These are phyloP conservation scores for Conringia planisiliqua DNA, from an alignment of 345 rosid species.

Conservation along the genomic window DNA sequence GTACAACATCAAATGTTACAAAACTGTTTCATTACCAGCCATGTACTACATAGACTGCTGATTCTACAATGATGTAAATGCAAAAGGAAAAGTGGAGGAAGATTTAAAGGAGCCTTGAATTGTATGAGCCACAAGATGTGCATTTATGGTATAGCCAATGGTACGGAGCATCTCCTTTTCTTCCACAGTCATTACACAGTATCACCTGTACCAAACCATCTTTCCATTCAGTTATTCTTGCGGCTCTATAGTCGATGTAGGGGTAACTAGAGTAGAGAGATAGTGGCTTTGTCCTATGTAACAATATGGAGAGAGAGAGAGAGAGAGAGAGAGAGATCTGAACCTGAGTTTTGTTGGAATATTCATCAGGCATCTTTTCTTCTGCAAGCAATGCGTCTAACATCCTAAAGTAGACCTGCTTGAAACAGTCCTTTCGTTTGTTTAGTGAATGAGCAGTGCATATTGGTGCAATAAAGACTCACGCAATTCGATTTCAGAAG, in stretches of 20 bases:
- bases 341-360: slow-evolving; percentile 68
- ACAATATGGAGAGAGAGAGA: neutral
- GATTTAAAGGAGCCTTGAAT: slow-evolving; percentile 51
- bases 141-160: slow-evolving; percentile 80
- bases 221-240: neutral
- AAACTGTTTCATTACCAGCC: slow-evolving; percentile 10
- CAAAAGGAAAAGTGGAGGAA: slow-evolving; percentile 1
- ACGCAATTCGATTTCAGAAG: neutral
- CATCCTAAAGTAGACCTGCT: slow-evolving; percentile 77
- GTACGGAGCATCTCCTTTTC: slow-evolving; percentile 57
- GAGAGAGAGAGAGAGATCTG: neutral
- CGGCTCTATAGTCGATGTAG: neutral
- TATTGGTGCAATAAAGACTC: slow-evolving; percentile 5
- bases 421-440: neutral
- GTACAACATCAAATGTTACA: slow-evolving; percentile 22
- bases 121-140: slow-evolving; percentile 58
- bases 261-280: neutral
- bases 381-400: slow-evolving; percentile 71
- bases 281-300: neutral
- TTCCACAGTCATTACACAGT: slow-evolving; percentile 72
- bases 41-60: slow-evolving; percentile 1
- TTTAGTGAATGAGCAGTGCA: slow-evolving; percentile 6
- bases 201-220: slow-evolving; percentile 37
- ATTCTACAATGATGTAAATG: neutral
- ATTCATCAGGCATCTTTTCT: slow-evolving; percentile 74